Evolutionary conservation across 371 early-diverging fungal genomes (phyloP).

Genomic region (Mortierella sp.): DNA sequence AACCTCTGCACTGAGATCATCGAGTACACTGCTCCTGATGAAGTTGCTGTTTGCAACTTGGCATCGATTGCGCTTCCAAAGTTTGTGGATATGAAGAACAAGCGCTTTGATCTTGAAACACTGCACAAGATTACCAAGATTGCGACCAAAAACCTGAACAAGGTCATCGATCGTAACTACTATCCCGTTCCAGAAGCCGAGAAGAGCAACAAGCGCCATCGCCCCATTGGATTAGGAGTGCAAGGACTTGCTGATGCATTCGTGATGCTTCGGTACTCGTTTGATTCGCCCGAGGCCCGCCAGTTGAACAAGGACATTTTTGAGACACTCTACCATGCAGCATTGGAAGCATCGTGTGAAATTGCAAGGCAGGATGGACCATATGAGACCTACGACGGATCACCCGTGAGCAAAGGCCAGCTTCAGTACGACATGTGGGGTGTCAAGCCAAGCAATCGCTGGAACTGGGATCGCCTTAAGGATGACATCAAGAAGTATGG

Average conservation of each 20-base stretch:
- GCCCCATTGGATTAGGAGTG: constrained; percentile 98
- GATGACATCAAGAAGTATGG: constrained; percentile 87
- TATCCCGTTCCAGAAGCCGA: constrained; percentile 95
- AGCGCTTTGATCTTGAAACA: constrained; percentile 63
- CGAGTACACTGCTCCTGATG: constrained; percentile 95
- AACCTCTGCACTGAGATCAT: constrained; percentile 92
- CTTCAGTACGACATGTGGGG: constrained; percentile 97
- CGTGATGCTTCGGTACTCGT: constrained; percentile 92
- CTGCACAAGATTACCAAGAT: constrained; percentile 81
- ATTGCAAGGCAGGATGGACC: constrained; percentile 85
- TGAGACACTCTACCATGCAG: constrained; percentile 98
- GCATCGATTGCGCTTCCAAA: constrained; percentile 95
- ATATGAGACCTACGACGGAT: constrained; percentile 93
- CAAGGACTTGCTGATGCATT: constrained; percentile 99
- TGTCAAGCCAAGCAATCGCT: constrained; percentile 78
- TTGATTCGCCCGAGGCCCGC: constrained; percentile 91
- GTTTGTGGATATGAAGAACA: constrained; percentile 75
- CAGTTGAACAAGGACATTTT: constrained; percentile 92
- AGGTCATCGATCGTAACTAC: constrained; percentile 96
- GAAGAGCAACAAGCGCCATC: constrained; percentile 90
- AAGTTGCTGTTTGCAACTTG: constrained; percentile 99
- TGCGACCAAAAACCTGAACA: constrained; percentile 92
- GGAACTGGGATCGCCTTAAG: constrained; percentile 93
- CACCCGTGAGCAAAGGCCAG: constrained; percentile 91
- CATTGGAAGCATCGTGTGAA: constrained; percentile 94